A percentile compares a stretch with the other conserved stretches of the same genome.
These are phyloP conservation scores for Aspergillus steynii DNA, from an alignment of 495 filamentous ascomycete genomes.

Conservation along the genomic window DNA sequence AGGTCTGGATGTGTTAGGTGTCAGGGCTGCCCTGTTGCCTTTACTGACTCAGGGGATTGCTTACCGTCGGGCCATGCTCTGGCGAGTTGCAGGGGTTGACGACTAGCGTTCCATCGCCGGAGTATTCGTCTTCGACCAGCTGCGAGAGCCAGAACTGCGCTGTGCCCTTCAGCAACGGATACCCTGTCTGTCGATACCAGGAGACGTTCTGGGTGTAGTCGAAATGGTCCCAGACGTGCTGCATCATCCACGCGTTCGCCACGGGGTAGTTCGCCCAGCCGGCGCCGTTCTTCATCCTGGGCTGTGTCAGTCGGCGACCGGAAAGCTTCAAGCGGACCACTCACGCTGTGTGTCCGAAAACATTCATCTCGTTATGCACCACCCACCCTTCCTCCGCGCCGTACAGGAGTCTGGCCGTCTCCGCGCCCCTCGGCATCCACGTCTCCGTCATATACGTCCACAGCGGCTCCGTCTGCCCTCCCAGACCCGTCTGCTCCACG, in stretches of 20 bases:
- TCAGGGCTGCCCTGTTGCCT: not conserved
- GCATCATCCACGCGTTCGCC: conserved; percentile 50
- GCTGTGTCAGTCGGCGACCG: not conserved
- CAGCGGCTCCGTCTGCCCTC: conserved; percentile 30
- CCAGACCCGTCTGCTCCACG: conserved; percentile 37
- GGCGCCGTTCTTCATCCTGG: conserved; percentile 39
- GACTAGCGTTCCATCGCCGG: conserved; percentile 51
- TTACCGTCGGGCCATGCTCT: conserved; percentile 47
- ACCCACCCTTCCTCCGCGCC: conserved; percentile 46
- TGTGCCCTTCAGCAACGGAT: conserved; percentile 48
- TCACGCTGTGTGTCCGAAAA: conserved; percentile 50
- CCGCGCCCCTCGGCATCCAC: conserved; percentile 50
- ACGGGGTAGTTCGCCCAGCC: conserved; percentile 45
- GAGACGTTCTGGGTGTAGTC: conserved; percentile 44
- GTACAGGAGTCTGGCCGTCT: conserved; percentile 51
- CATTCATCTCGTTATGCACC: conserved; percentile 47
- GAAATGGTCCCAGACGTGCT: conserved; percentile 50
- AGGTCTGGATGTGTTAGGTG: conserved; percentile 28
- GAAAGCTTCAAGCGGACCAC: not conserved
- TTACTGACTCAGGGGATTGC: not conserved
- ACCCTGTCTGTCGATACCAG: conserved; percentile 44
- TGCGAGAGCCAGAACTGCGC: conserved; percentile 50
- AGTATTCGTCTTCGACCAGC: conserved; percentile 43
- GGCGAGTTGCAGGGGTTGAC: conserved; percentile 54
- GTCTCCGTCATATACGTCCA: conserved; percentile 53